These are phyloP conservation scores for Kondoa subrosea DNA, from an alignment of 768 basidiomycete species.

Conservation along the genomic window DNA sequence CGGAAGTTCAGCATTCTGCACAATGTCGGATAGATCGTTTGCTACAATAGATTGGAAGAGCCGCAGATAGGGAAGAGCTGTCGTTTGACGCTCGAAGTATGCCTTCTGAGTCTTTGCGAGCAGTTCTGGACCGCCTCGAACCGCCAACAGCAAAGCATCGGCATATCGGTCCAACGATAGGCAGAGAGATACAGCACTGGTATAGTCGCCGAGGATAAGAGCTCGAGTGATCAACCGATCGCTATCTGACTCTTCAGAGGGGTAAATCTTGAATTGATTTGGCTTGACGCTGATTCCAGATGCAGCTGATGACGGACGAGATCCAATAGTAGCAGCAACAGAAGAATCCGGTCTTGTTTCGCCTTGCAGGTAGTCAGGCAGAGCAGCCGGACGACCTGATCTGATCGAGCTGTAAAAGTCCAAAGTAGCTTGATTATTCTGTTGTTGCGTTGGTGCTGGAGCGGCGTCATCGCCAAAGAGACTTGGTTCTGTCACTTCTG, in stretches of 20 bases:
- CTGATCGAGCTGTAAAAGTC: constrained; percentile 82
- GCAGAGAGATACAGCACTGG: constrained; percentile 76
- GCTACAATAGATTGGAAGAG: constrained; percentile 87
- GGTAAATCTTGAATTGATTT: constrained; percentile 80
- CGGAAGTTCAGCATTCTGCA: constrained; percentile 81
- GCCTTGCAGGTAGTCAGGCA: constrained; percentile 39
- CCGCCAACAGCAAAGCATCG: constrained; percentile 84
- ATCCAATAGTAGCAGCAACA: constrained; percentile 89
- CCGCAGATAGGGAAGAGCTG: constrained; percentile 65
- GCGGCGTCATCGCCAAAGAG: constrained; percentile 73
- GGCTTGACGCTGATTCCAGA: constrained; percentile 53
- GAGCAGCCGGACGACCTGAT: constrained; percentile 34
- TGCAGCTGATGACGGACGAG: constrained; percentile 62
- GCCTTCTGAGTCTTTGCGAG: constrained; percentile 75
- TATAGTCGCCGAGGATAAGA: constrained; percentile 87
- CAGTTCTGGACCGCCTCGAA: constrained; percentile 72
- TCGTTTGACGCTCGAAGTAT: constrained; percentile 71
- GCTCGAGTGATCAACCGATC: constrained; percentile 82
- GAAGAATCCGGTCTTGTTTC: constrained; percentile 52
- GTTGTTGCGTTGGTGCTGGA: neutral
- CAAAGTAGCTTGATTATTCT: constrained; percentile 7
- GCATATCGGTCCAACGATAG: constrained; percentile 76
- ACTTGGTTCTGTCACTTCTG: constrained; percentile 55
- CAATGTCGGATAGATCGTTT: constrained; percentile 78
- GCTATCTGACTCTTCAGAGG: constrained; percentile 64